phyloP scores from a whole-genome alignment of 768 basidiomycete species.

The Butyriboletus loyo region DNA sequence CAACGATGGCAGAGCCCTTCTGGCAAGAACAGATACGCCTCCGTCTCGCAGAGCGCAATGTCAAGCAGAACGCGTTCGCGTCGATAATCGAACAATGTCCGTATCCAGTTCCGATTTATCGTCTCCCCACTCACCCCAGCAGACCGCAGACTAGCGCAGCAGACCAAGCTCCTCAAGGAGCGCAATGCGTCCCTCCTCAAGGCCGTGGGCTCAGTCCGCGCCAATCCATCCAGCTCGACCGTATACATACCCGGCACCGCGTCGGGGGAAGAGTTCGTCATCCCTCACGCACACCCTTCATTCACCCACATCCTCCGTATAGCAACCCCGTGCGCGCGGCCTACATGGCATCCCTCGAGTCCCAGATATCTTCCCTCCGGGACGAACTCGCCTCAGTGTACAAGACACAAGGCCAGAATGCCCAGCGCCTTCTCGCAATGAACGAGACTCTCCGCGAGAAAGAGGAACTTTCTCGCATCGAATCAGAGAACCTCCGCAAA shows the following conservation, averaged over 20 bases:
- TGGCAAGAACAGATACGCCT: constrained; percentile 83
- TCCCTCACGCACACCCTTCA: neutral
- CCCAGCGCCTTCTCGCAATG: constrained; percentile 88
- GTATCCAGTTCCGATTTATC: constrained; percentile 23
- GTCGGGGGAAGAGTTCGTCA: constrained; percentile 66
- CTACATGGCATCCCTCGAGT: constrained; percentile 88
- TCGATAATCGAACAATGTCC: constrained; percentile 91
- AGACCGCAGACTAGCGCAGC: constrained; percentile 92
- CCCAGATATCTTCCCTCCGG: constrained; percentile 87
- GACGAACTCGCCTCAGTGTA: constrained; percentile 93
- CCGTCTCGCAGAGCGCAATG: constrained; percentile 81
- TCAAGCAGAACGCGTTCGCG: constrained; percentile 74
- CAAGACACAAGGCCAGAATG: constrained; percentile 94
- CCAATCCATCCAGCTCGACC: constrained; percentile 59
- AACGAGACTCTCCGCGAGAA: constrained; percentile 93
- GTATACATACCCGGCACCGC: constrained; percentile 54
- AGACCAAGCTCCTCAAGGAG: constrained; percentile 88
- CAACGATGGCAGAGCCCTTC: constrained; percentile 73
- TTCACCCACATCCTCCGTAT: constrained; percentile 4
- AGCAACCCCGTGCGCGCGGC: constrained; percentile 86
- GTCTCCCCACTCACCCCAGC: constrained; percentile 18
- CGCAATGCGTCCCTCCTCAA: constrained; percentile 86
- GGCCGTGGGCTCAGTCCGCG: constrained; percentile 72
- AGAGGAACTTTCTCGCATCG: constrained; percentile 80
- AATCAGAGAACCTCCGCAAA: constrained; percentile 77